Evolutionary conservation across 2,329 filamentous ascomycete genomes (phyloP), one percentile per base, ranked within the genome.

Genomic region (Microcyclospora tardicrescens): DNA sequence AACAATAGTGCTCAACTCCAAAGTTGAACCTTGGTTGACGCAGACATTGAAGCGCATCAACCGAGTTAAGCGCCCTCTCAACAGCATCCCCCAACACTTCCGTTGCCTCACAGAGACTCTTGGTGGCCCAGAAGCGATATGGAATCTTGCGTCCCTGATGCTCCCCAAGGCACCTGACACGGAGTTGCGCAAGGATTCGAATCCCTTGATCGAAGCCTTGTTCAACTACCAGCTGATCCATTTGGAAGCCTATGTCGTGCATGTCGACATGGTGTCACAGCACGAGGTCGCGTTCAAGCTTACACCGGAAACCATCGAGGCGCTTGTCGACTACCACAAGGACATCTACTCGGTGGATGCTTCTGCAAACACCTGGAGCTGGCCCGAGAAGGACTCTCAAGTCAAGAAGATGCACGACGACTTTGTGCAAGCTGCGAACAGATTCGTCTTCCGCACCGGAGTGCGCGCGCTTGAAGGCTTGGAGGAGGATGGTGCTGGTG

Each of bases 281-380:
- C 91, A 93, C 61, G 91, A 96, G 68, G 86, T 98, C 56, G 91
- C 87, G 51, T 96, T 87, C 75, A 98, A 98, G 74, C 75, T 98
- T 56, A 96, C 87, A 16, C 76, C 80, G 42, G 91, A 96, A 60
- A 86, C 87, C 45, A 98, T 98, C 65, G 86, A 94, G 56, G 68
- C 83, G 37, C 75, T 98, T 48, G 81, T 94, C 60, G 84, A 94
- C 61, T 93, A 93, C 63, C 91, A 98, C 74, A 87, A 91, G 70
- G 84, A 95, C 48, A 75, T 96, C 53, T 87, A 93, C 70, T 93
- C 84, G 52, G 75, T 87, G 55, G 84, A 98, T 61, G 80, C 84
- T 54, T 84, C 85, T 50, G 84, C 86, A 54, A 84, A 73, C 61
- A 93, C 85, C 36, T 93, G 86, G 70, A 79, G 84, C 63, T 98